phyloP scores from a whole-genome alignment of 2,329 filamentous ascomycete species.

The Claviceps cyperi region DNA sequence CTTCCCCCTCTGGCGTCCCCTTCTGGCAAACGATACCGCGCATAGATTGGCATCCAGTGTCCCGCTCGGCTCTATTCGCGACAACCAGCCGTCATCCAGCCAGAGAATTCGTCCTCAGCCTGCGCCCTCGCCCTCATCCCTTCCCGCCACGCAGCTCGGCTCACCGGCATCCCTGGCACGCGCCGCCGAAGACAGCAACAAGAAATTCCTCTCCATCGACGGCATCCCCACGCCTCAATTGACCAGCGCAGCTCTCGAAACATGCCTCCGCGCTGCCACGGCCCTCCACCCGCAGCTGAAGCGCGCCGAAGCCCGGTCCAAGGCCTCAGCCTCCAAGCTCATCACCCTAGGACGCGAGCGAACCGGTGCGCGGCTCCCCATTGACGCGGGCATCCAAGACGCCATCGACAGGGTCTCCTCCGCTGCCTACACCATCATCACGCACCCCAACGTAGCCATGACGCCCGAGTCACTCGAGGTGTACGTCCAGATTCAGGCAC shows the following conservation, averaged over 20 bases:
- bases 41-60: constrained; percentile 16
- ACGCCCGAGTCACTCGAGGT: constrained; percentile 54
- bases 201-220: constrained; percentile 28
- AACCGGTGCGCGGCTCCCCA: constrained; percentile 16
- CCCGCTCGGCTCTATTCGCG: constrained; percentile 6
- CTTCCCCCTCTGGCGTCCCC: neutral
- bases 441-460: constrained; percentile 66
- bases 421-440: constrained; percentile 54
- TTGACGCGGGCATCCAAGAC: constrained; percentile 24
- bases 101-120: neutral
- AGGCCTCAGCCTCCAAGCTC: constrained; percentile 38
- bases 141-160: constrained; percentile 6
- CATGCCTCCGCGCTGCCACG: constrained; percentile 30
- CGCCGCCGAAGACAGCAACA: constrained; percentile 27
- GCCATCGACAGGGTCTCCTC: constrained; percentile 39
- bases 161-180: constrained; percentile 26
- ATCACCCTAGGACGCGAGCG: constrained; percentile 29
- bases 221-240: constrained; percentile 30
- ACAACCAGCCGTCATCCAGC: neutral
- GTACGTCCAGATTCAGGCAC: constrained; percentile 65
- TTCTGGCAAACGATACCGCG: constrained; percentile 2
- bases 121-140: neutral
- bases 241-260: constrained; percentile 28
- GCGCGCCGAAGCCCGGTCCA: constrained; percentile 23
- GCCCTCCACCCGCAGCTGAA: constrained; percentile 26